Base-by-base conservation (phyloP, 148 eudicot species). In the Polygonum maritimum region DNA sequence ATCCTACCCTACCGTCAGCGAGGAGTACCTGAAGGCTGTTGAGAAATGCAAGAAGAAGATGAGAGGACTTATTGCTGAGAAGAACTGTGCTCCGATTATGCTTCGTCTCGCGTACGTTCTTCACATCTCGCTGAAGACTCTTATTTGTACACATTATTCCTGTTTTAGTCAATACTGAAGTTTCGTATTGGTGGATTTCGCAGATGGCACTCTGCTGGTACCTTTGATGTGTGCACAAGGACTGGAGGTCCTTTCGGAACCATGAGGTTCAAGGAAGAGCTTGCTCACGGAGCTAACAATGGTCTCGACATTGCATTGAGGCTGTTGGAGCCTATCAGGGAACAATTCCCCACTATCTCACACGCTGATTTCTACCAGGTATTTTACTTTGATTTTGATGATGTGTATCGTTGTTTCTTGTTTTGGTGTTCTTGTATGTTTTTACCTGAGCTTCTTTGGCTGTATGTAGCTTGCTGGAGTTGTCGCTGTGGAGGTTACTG, bases 401-500 rank as follows among this genome's bases (percentile, higher is more conserved):
- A 26, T 54, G 36, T 18, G 11, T 51, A 11, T 35, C 6, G 47
- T 12, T 16, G 21, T 74, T 74, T 33, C 36, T 49, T 36, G 63
- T 15, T 74, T 31, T n/a, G 2, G 35, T 22, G 19, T 71, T 13
- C 38, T 71, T 71, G 74, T 41, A 18, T 1, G 31, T n/a, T n/a
- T n/a, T 71, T 71, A 0, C 13, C 21, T 4, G 12, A 22, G 1
- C 21, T 36, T 0, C 19, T 33, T n/a, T 41, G 5, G 49, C 10
- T 69, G 16, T 58, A 48, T 76, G 58, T 73, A 91, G 96, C 82
- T 91, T 80, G 96, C 96, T 79, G 96, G 98, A 67, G 95, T 91
- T 80, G 98, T 94, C 76, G 98, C 95, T 77, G 98, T 94, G 74
- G 95, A 94, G 71, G 76, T 94, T 39, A 90, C 98, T 35, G 98